Conservation (phyloP, 2,329 filamentous ascomycete genomes). For the Scleromitrula shiraiana region DNA sequence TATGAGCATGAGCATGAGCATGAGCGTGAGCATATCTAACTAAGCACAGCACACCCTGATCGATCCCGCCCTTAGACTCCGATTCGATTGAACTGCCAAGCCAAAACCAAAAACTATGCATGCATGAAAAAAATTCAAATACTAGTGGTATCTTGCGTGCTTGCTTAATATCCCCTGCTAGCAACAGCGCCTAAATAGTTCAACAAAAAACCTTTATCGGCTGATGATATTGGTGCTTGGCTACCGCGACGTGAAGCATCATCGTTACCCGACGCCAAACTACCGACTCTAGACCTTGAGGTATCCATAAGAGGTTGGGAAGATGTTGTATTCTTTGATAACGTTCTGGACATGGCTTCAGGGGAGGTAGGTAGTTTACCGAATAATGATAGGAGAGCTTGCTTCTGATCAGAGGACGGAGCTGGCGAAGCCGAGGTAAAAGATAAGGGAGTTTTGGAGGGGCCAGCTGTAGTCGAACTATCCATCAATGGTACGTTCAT, state of each 20-base stretch:
- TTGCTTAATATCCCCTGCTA: conserved; percentile 13
- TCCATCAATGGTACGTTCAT: background rate
- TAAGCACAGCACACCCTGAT: too few relatives aligned
- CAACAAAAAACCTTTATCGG: conserved; percentile 68
- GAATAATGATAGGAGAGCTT: conserved; percentile 33
- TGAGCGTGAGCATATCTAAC: too few relatives aligned
- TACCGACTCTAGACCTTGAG: conserved; percentile 25
- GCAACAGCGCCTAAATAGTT: conserved; percentile 56
- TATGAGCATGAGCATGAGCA: too few relatives aligned
- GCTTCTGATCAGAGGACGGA: conserved; percentile 38
- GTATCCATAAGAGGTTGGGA: conserved; percentile 11
- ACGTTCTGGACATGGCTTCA: conserved; percentile 6
- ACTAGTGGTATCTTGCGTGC: too few relatives aligned
- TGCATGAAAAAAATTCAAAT: background rate
- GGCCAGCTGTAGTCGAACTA: background rate
- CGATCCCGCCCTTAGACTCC: too few relatives aligned
- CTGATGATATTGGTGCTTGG: conserved; percentile 53
- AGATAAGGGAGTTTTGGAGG: background rate
- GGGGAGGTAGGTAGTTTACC: conserved; percentile 16
- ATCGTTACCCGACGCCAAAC: conserved; percentile 23
- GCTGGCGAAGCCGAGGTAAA: conserved; percentile 22
- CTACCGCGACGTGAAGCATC: conserved; percentile 36
- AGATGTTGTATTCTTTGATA: conserved; percentile 8
- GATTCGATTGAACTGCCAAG: conserved; percentile 4
- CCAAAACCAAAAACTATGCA: background rate